phyloP scores from a whole-genome alignment of 169 alveolate species.

The Sarcocystis neurona region DNA sequence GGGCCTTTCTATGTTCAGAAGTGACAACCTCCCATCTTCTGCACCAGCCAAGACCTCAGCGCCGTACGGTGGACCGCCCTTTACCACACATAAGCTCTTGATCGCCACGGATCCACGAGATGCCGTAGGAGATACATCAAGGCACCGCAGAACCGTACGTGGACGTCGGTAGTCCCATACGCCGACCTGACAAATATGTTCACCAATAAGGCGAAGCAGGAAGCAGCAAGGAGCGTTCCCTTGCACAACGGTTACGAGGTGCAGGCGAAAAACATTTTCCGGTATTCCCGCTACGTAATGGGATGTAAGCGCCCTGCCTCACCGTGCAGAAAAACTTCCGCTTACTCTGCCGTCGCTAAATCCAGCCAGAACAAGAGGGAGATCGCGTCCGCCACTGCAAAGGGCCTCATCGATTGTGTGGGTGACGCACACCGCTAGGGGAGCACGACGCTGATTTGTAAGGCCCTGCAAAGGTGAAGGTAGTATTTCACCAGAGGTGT shows the following conservation, averaged over 20 bases:
- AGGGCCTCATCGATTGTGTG: slow-evolving; percentile 9
- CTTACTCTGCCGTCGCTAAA: background rate
- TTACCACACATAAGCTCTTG: background rate
- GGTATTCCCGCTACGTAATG: too few relatives aligned
- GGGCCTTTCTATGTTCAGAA: background rate
- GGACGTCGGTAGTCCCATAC: slow-evolving; percentile 9
- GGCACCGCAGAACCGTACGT: background rate
- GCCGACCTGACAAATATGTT: background rate
- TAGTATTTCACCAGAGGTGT: too few relatives aligned
- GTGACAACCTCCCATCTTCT: background rate
- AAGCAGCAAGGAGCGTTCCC: too few relatives aligned
- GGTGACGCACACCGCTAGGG: background rate
- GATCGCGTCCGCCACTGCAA: background rate
- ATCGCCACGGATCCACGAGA: background rate
- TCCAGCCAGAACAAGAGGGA: background rate
- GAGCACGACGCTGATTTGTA: too few relatives aligned
- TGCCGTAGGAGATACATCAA: background rate
- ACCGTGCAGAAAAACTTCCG: too few relatives aligned
- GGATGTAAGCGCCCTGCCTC: too few relatives aligned
- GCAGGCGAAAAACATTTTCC: too few relatives aligned
- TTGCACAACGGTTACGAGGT: too few relatives aligned
- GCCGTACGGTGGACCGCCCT: background rate
- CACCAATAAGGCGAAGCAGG: background rate
- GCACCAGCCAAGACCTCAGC: slow-evolving; percentile 8
- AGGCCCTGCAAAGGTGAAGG: too few relatives aligned